phyloP scores from a whole-genome alignment of 192 early-diverging fungal genomes.

The Backusella macrospora region DNA sequence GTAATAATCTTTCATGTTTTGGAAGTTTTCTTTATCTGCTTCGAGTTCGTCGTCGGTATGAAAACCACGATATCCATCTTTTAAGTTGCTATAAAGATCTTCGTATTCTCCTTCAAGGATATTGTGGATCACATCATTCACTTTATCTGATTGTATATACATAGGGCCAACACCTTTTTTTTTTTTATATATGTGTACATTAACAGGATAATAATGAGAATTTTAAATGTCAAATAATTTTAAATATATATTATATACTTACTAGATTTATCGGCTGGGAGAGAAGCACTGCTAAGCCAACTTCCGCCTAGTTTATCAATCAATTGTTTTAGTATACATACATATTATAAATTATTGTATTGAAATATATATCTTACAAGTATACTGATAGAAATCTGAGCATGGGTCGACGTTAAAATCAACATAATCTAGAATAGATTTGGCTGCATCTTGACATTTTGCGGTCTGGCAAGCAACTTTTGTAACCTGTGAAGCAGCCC shows the following conservation, averaged over 20 bases:
- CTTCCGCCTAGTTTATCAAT: slow-evolving; percentile 48
- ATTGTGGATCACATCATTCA: background rate
- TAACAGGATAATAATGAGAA: too few species aligned
- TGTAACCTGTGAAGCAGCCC: background rate
- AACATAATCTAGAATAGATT: slow-evolving; percentile 51
- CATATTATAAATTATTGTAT: too few species aligned
- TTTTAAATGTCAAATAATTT: too few species aligned
- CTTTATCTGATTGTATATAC: background rate
- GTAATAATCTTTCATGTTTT: slow-evolving; percentile 57
- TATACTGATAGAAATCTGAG: slow-evolving; percentile 63
- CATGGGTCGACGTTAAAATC: slow-evolving; percentile 60
- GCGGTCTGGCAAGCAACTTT: slow-evolving; percentile 43
- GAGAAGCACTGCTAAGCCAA: slow-evolving; percentile 50
- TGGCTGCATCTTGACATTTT: slow-evolving; percentile 57
- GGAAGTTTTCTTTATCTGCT: slow-evolving; percentile 55
- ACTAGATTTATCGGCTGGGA: slow-evolving; percentile 62
- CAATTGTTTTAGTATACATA: background rate
- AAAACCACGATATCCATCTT: slow-evolving; percentile 18
- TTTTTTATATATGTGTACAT: background rate
- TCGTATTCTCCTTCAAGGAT: background rate
- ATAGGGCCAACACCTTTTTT: background rate
- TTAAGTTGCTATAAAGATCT: background rate
- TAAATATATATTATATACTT: background rate
- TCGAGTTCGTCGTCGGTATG: slow-evolving; percentile 33
- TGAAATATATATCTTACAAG: slow-evolving; percentile 41